phyloP scores from a whole-genome alignment of 2,329 filamentous ascomycete genomes.

The Phoma sp. region DNA sequence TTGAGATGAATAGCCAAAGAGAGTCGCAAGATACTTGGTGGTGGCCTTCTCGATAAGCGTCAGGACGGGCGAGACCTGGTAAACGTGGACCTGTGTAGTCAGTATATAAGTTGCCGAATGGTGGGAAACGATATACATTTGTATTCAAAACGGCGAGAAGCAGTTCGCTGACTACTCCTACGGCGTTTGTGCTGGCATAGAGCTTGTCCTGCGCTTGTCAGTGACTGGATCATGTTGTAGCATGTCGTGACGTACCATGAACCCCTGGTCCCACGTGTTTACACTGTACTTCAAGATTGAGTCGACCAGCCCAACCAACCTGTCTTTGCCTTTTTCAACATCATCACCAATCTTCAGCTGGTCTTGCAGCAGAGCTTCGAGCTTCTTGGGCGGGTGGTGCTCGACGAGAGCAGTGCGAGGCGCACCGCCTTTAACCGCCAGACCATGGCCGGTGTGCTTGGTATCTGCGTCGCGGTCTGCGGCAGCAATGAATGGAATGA shows the following conservation, averaged over 20 bases:
- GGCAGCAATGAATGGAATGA: constrained; percentile 73
- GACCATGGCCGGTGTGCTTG: constrained; percentile 63
- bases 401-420: constrained; percentile 54
- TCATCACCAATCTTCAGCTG: constrained; percentile 46
- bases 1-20: constrained; percentile 63
- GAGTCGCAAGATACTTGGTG: constrained; percentile 70
- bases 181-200: constrained; percentile 87
- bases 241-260: constrained; percentile 58
- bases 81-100: constrained; percentile 75
- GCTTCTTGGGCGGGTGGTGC: constrained; percentile 52
- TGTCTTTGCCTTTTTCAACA: constrained; percentile 51
- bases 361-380: constrained; percentile 47
- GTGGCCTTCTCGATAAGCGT: constrained; percentile 88
- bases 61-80: constrained; percentile 88
- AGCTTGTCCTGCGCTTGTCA: constrained; percentile 70
- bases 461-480: constrained; percentile 68
- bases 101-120: background rate
- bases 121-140: constrained; percentile 64
- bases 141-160: constrained; percentile 88
- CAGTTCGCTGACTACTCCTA: constrained; percentile 83
- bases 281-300: constrained; percentile 83
- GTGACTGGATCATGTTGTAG: background rate
- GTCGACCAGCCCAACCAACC: constrained; percentile 60
- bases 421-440: constrained; percentile 66
- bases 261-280: constrained; percentile 98